Evolutionary conservation across 371 early-diverging fungal genomes (phyloP).

Genomic region (Catenaria anguillulae): DNA sequence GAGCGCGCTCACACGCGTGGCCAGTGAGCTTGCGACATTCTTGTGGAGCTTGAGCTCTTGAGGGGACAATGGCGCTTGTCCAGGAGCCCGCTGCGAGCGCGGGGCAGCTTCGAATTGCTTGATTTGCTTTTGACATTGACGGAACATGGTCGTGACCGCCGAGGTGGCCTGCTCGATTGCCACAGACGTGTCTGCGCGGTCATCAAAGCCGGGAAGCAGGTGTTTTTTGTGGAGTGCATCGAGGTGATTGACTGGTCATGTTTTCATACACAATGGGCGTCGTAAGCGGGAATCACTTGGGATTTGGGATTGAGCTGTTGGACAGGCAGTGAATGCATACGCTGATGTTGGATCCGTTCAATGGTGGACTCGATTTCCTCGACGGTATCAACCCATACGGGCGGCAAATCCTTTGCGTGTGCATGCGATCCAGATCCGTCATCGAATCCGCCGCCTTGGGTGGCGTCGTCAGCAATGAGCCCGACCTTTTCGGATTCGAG

Average conservation of each 20-base stretch:
- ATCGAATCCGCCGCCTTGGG: conserved; percentile 13
- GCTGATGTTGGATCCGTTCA: background rate
- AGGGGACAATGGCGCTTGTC: conserved; percentile 18
- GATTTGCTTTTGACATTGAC: conserved; percentile 59
- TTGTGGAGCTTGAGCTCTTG: conserved; percentile 56
- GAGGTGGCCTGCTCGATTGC: conserved; percentile 58
- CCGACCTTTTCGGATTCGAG: conserved; percentile 36
- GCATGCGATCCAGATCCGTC: background rate
- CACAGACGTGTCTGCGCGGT: conserved; percentile 52
- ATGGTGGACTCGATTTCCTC: conserved; percentile 9
- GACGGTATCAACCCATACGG: conserved; percentile 16
- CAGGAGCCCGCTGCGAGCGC: conserved; percentile 17
- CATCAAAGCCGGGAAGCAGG: conserved; percentile 85
- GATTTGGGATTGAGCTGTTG: too few relatives aligned
- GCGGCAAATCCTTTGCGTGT: background rate
- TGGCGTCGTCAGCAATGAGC: conserved; percentile 32
- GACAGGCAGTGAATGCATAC: background rate
- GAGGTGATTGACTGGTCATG: conserved; percentile 48
- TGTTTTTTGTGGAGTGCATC: conserved; percentile 77
- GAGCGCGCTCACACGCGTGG: conserved; percentile 73
- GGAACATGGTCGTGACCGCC: conserved; percentile 79
- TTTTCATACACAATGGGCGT: too few relatives aligned
- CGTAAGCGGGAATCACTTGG: background rate
- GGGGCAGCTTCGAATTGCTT: conserved; percentile 38
- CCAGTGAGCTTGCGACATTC: conserved; percentile 79